These are phyloP conservation scores for Cryptomeria japonica DNA, from an alignment of 75 land plant species.

Conservation along the genomic window DNA sequence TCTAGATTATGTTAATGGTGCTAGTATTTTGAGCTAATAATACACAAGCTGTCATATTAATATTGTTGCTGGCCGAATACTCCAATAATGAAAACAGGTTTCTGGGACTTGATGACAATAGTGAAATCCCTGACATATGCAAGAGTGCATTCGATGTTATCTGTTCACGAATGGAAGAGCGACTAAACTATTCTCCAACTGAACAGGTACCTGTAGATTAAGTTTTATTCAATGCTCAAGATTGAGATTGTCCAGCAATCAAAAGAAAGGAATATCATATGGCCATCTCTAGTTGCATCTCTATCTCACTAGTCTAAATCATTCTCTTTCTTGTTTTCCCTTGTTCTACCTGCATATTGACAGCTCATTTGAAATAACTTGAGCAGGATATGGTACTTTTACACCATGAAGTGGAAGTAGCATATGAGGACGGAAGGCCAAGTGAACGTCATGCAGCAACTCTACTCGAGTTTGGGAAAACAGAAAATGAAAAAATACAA, in stretches of 20 bases:
- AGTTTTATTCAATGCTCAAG: background rate
- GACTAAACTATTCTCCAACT: conserved; percentile 57
- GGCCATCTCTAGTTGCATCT: background rate
- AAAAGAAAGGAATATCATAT: background rate
- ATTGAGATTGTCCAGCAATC: background rate
- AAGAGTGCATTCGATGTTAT: conserved; percentile 80
- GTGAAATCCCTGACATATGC: conserved; percentile 64
- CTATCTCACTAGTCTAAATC: background rate
- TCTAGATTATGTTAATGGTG: background rate
- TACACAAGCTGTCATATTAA: background rate
- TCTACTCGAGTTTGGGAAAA: conserved; percentile 80
- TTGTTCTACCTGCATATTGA: background rate
- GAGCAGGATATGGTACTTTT: conserved; percentile 95
- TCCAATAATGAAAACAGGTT: conserved; percentile 40
- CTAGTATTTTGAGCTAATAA: background rate
- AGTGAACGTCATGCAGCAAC: conserved; percentile 74
- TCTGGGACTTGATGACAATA: conserved; percentile 71
- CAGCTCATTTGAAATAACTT: conserved; percentile 1
- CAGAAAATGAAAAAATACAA: conserved; percentile 21
- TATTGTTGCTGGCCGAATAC: background rate
- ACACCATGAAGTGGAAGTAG: conserved; percentile 88
- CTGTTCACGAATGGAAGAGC: conserved; percentile 90
- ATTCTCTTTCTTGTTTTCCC: background rate
- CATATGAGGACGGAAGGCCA: conserved; percentile 47
- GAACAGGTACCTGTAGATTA: conserved; percentile 64